Evolutionary conservation across 2,329 filamentous ascomycete species (phyloP).

Genomic region (Sporothrix pallida): DNA sequence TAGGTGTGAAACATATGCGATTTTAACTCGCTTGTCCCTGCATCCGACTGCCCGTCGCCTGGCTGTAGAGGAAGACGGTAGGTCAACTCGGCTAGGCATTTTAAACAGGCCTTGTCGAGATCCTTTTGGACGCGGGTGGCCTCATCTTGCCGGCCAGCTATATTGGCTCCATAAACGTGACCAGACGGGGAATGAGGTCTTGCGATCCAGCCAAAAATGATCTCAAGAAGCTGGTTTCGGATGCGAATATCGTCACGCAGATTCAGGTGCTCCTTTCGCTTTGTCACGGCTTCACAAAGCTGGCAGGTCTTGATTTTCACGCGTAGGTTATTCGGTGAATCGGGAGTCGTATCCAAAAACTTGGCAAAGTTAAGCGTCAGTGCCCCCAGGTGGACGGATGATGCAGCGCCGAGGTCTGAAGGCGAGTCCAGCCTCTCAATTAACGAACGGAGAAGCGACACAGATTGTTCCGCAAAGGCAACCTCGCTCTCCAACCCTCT

Average conservation of each 20-base stretch:
- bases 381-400: slow-evolving; percentile 67
- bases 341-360: slow-evolving; percentile 64
- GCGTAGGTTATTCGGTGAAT: slow-evolving; percentile 61
- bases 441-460: slow-evolving; percentile 66
- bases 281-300: slow-evolving; percentile 67
- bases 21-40: slow-evolving; percentile 70
- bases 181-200: slow-evolving; percentile 60
- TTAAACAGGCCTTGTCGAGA: slow-evolving; percentile 69
- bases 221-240: slow-evolving; percentile 70
- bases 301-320: slow-evolving; percentile 74
- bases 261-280: slow-evolving; percentile 71
- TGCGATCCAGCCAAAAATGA: slow-evolving; percentile 72
- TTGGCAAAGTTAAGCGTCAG: slow-evolving; percentile 70
- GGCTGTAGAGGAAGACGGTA: slow-evolving; percentile 71
- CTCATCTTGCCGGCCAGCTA: slow-evolving; percentile 59
- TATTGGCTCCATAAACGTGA: slow-evolving; percentile 48
- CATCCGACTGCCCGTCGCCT: slow-evolving; percentile 68
- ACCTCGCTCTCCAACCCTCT: slow-evolving; percentile 65
- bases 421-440: slow-evolving; percentile 69
- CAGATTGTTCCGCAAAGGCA: slow-evolving; percentile 70
- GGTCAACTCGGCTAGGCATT: slow-evolving; percentile 68
- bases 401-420: slow-evolving; percentile 65
- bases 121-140: slow-evolving; percentile 64
- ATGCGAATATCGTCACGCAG: slow-evolving; percentile 71
- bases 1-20: slow-evolving; percentile 75